Evolutionary conservation across 75 land plant species (phyloP), one percentile per base, ranked within the genome.

Genomic region (Pinus tabuliformis): DNA sequence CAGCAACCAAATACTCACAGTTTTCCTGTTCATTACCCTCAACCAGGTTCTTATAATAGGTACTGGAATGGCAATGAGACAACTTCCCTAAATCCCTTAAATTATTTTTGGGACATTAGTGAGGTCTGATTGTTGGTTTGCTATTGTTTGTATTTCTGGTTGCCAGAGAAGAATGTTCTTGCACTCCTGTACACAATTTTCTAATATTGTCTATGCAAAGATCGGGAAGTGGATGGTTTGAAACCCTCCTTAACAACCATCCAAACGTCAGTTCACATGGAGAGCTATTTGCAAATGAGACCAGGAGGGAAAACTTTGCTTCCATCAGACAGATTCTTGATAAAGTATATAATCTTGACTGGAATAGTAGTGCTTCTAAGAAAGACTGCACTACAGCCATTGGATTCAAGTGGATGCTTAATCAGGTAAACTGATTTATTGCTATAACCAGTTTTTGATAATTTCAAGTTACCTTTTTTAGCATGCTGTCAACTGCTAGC

Each of bases 171-270:
- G 95, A 95, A 78, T 95, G 98, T 73, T 57, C 75, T 1, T 92
- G 98, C 83, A 85, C 87, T 72, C 91, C 98, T 78, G 98, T 95
- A 20, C 90, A 93, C 57, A 80, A 76, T 45, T 95, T 95, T 83
- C 93, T 87, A 20, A 85, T 95, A 68, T 75, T 95, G 58, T 90
- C 95, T 14, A 92, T 84, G 85, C 98, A 95, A 82, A 86, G 98
- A 59, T 89, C 98, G 57, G 98, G 98, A 37, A 95, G 98, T 86
- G 98, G 98, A 58, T 95, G 98, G 98, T 95, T 95, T 86, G 98
- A 95, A 78, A 92, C 98, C 33, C 88, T 95, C 18, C 85, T 95
- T 11, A 95, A 95, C 57, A 91, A 89, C 70, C 98, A 95, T 75
- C 85, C 90, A 12, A 95, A 95, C 60, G 75, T 95, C 20, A 95